Evolutionary conservation across 1,139 yeast species (phyloP).

Genomic region (Blastobotrys aristatus): DNA sequence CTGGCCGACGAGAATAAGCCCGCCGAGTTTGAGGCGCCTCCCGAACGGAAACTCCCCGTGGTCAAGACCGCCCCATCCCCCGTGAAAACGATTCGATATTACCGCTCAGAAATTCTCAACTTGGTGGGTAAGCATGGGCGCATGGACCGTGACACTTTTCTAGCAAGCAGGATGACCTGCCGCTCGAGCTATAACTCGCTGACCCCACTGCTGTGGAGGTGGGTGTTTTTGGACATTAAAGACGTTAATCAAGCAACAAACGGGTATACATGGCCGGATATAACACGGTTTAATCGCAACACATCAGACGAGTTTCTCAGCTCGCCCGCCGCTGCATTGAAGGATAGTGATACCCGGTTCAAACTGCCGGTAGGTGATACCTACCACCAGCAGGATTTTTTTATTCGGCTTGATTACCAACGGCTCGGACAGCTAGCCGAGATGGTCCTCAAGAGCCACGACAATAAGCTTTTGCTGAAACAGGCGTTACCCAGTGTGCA

Average conservation of each 20-base stretch:
- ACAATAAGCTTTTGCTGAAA: neutral
- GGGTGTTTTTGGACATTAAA: slow-evolving; percentile 10
- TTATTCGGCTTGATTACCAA: slow-evolving; percentile 1
- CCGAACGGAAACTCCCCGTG: neutral
- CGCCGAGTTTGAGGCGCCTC: neutral
- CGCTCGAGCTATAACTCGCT: neutral
- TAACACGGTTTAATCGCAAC: neutral
- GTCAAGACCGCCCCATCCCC: neutral
- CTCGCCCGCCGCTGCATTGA: neutral
- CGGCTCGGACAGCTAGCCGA: slow-evolving; percentile 2
- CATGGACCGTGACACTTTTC: slow-evolving; percentile 6
- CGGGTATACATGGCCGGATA: neutral
- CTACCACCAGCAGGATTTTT: neutral
- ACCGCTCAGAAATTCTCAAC: neutral
- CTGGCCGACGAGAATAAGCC: neutral
- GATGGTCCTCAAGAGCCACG: neutral
- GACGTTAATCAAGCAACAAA: neutral
- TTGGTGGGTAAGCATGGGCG: neutral
- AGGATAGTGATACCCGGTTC: neutral
- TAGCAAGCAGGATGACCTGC: slow-evolving; percentile 4
- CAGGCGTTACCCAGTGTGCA: slow-evolving; percentile 4
- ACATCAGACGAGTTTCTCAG: neutral
- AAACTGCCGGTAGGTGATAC: neutral
- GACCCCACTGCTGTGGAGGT: slow-evolving; percentile 10
- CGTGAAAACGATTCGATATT: neutral